Percentiles rank a stretch among this genome's conserved stretches.
Evolutionary conservation across 2,329 filamentous ascomycete genomes (phyloP).

Genomic region (Aureobasidium sp.): DNA sequence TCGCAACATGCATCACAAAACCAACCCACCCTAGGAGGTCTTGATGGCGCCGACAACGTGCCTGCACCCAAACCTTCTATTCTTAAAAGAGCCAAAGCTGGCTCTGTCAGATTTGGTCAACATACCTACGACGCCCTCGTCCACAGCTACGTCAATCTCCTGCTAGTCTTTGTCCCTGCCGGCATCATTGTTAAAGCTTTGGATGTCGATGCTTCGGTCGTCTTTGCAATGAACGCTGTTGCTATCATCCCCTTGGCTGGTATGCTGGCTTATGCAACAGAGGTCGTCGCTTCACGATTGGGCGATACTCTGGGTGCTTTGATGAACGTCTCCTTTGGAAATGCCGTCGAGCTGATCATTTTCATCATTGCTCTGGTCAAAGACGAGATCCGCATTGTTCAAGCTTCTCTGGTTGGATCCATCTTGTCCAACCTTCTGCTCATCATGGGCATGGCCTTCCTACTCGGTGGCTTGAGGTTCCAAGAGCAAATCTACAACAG

Average conservation of each 20-base stretch:
- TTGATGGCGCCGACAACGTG: constrained; percentile 23
- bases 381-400: constrained; percentile 83
- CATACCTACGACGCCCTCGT: constrained; percentile 54
- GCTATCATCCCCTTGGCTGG: constrained; percentile 47
- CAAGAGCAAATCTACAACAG: constrained; percentile 95
- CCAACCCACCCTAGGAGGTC: constrained; percentile 46
- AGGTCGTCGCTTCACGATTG: constrained; percentile 41
- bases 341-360: constrained; percentile 47
- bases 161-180: constrained; percentile 70
- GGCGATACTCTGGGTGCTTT: constrained; percentile 45
- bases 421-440: constrained; percentile 83
- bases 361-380: constrained; percentile 70
- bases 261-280: constrained; percentile 43
- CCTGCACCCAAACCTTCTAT: constrained; percentile 37
- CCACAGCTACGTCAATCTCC: constrained; percentile 70
- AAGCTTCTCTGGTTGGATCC: constrained; percentile 81
- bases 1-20: constrained; percentile 45
- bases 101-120: constrained; percentile 47
- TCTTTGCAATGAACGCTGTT: constrained; percentile 47
- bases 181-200: constrained; percentile 58
- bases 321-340: constrained; percentile 48
- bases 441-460: constrained; percentile 87
- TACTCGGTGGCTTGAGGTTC: constrained; percentile 76
- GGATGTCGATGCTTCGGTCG: constrained; percentile 34
- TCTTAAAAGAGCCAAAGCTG: constrained; percentile 44